Percentiles rank a stretch among this genome's conserved stretches.
These are phyloP conservation scores for Mortierella sp. DNA, from an alignment of 371 early-diverging fungal genomes.

Conservation along the genomic window DNA sequence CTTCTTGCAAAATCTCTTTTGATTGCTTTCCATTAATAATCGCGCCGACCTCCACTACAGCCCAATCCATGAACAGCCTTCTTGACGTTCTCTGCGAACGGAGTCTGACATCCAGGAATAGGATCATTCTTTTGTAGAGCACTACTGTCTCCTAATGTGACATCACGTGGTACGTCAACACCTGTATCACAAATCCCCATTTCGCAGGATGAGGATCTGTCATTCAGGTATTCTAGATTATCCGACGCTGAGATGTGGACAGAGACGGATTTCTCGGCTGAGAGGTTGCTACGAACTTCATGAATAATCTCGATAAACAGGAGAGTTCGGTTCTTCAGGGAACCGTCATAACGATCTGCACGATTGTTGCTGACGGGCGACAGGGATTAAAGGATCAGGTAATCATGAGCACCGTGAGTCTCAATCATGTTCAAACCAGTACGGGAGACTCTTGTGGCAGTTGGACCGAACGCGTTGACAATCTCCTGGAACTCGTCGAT, in stretches of 20 bases:
- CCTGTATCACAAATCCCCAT: conserved; percentile 70
- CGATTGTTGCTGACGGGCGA: conserved; percentile 85
- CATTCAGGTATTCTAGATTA: conserved; percentile 61
- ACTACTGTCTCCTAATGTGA: conserved; percentile 75
- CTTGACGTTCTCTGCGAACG: conserved; percentile 71
- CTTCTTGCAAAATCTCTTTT: conserved; percentile 10
- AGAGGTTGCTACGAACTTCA: conserved; percentile 61
- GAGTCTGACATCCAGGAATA: conserved; percentile 77
- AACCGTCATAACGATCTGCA: conserved; percentile 85
- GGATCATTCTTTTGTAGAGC: conserved; percentile 61
- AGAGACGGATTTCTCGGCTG: conserved; percentile 77
- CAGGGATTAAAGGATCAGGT: conserved; percentile 81
- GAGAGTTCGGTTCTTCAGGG: conserved; percentile 80
- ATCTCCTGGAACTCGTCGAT: no score
- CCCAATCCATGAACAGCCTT: conserved; percentile 64
- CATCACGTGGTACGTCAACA: conserved; percentile 82
- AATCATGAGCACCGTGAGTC: conserved; percentile 85
- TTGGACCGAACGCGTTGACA: no score
- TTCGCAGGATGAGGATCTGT: conserved; percentile 64
- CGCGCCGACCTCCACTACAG: conserved; percentile 79
- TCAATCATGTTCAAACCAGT: conserved; percentile 87
- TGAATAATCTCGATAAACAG: conserved; percentile 72
- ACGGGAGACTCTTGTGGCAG: no score
- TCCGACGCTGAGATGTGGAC: conserved; percentile 83
- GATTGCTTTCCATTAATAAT: conserved; percentile 71